phyloP scores from a whole-genome alignment of 2,329 filamentous ascomycete species.

The Aspergillus carbonarius region DNA sequence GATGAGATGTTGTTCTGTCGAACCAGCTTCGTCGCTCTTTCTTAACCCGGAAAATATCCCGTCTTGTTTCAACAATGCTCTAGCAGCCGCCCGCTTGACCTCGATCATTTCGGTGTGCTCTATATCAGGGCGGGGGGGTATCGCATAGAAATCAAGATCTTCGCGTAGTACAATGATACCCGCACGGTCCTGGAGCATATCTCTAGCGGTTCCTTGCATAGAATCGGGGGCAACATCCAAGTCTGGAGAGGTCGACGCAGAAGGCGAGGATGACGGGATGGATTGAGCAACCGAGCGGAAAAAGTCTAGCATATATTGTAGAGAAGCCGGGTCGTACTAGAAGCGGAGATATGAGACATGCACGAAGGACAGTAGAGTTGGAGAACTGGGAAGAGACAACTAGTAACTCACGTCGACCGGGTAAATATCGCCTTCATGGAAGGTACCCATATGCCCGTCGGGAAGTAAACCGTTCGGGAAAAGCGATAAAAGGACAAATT shows the following conservation, averaged over 20 bases:
- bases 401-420: conserved; percentile 80
- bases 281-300: conserved; percentile 94
- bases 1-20: conserved; percentile 96
- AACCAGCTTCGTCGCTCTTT: conserved; percentile 92
- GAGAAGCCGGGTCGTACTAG: conserved; percentile 92
- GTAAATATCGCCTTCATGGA: conserved; percentile 89
- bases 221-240: conserved; percentile 69
- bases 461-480: conserved; percentile 98
- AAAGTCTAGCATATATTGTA: conserved; percentile 99
- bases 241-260: conserved; percentile 62
- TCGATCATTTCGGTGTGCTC: conserved; percentile 88
- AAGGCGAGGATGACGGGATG: conserved; percentile 68
- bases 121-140: conserved; percentile 82
- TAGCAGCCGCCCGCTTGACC: conserved; percentile 88
- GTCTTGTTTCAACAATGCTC: conserved; percentile 80
- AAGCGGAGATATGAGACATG: conserved; percentile 28
- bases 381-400: neutral
- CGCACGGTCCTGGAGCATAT: conserved; percentile 82
- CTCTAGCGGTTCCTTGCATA: conserved; percentile 65
- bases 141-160: conserved; percentile 96
- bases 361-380: neutral
- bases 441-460: conserved; percentile 91
- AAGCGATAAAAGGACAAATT: conserved; percentile 95
- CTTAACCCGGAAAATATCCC: conserved; percentile 95
- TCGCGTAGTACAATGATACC: conserved; percentile 96